These are phyloP conservation scores for Massarina eburnea DNA, from an alignment of 2,329 filamentous ascomycete species.

Conservation along the genomic window DNA sequence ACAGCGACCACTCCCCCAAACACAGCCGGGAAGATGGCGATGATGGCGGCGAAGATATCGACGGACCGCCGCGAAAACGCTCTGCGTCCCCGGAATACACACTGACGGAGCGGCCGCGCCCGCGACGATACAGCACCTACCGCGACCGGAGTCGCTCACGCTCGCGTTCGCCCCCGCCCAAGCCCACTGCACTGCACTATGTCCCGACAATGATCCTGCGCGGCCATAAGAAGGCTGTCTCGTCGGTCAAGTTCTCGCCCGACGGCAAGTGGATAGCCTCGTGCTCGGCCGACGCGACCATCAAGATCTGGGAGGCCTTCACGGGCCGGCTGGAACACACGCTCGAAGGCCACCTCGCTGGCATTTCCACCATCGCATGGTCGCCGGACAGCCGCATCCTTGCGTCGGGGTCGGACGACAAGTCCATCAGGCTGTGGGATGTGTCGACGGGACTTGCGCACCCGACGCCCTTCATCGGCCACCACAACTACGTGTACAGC, in stretches of 20 bases:
- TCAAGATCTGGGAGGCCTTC: conserved; percentile 85
- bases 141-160: conserved; percentile 18
- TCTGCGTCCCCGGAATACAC: conserved; percentile 33
- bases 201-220: conserved; percentile 68
- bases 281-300: conserved; percentile 79
- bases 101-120: conserved; percentile 38
- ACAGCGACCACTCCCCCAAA: conserved; percentile 25
- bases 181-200: conserved; percentile 66
- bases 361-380: conserved; percentile 93
- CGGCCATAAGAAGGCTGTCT: conserved; percentile 78
- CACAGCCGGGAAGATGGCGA: conserved; percentile 32
- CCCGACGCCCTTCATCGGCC: conserved; percentile 69
- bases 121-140: conserved; percentile 37
- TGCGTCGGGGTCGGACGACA: conserved; percentile 93
- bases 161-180: conserved; percentile 43
- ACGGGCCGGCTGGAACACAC: conserved; percentile 83
- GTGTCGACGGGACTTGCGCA: conserved; percentile 60
- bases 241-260: conserved; percentile 87
- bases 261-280: conserved; percentile 88
- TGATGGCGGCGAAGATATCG: conserved; percentile 26
- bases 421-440: conserved; percentile 92
- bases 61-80: conserved; percentile 32
- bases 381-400: conserved; percentile 83
- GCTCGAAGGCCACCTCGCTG: conserved; percentile 89
- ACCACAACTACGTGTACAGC: conserved; percentile 95